Evolutionary conservation across 192 early-diverging fungal species (phyloP).

Genomic region (Gigaspora rosea): DNA sequence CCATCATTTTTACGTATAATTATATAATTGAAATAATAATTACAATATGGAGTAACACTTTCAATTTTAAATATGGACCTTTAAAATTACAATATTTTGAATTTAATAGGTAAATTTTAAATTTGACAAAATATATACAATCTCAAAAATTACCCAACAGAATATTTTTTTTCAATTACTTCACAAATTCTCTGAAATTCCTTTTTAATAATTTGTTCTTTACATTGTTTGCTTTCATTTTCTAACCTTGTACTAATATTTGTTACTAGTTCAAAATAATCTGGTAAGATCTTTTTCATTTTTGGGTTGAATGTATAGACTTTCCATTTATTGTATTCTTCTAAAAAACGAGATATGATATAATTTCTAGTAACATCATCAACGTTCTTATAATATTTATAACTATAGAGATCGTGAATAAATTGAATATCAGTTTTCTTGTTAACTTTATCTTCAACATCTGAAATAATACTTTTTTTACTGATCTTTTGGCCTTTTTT

Average conservation of each 20-base stretch:
- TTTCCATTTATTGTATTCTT: not conserved
- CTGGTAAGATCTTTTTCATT: not conserved
- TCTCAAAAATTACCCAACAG: not conserved
- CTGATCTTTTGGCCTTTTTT: not conserved
- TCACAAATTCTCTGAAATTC: conserved; percentile 1
- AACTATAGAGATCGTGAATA: not conserved
- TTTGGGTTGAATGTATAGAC: not conserved
- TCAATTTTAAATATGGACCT: not conserved
- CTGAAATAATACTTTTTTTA: too few relatives aligned
- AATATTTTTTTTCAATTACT: not conserved
- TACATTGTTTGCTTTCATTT: not conserved
- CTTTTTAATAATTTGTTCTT: not conserved
- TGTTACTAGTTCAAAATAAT: not conserved
- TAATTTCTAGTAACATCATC: too few relatives aligned
- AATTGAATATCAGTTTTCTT: not conserved
- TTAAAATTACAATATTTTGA: not conserved
- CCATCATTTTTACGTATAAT: too few relatives aligned
- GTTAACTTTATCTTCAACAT: not conserved
- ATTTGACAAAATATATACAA: not conserved
- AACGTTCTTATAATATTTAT: not conserved
- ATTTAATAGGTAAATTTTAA: not conserved
- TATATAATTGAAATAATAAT: too few relatives aligned
- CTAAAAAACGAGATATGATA: not conserved
- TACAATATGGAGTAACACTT: not conserved
- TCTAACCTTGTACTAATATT: not conserved